Conservation (phyloP, 768 basidiomycete genomes). For the Russula ochroleuca region DNA sequence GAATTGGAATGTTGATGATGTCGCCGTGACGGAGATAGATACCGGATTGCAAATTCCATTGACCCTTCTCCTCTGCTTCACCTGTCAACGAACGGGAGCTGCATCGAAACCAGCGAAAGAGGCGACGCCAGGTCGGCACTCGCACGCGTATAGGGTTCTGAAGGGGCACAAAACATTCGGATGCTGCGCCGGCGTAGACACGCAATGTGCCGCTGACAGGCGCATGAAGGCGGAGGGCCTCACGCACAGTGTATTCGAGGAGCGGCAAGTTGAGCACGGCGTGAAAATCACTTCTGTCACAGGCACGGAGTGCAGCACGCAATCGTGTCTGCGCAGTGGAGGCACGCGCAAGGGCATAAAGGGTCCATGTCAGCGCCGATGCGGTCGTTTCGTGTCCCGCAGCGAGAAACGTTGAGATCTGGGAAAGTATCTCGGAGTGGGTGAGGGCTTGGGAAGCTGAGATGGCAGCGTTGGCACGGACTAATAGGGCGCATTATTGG, state of each 20-base stretch:
- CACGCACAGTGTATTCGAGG: conserved; percentile 59
- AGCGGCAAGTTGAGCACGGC: conserved; percentile 41
- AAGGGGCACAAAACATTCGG: conserved; percentile 52
- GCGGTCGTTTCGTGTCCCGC: conserved; percentile 64
- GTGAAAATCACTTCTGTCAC: conserved; percentile 27
- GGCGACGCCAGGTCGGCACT: conserved; percentile 13
- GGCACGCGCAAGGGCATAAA: conserved; percentile 51
- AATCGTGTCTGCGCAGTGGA: conserved; percentile 46
- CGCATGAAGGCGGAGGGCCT: conserved; percentile 51
- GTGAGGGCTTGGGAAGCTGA: conserved; percentile 48
- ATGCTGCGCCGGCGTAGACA: conserved; percentile 39
- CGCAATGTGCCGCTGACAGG: conserved; percentile 61
- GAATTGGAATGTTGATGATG: conserved; percentile 55
- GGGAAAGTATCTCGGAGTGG: conserved; percentile 54
- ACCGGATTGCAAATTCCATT: conserved; percentile 9
- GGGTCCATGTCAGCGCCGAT: conserved; percentile 56
- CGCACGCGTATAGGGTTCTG: conserved; percentile 25
- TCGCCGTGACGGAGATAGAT: conserved; percentile 40
- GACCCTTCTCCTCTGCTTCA: neutral
- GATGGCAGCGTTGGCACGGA: conserved; percentile 54
- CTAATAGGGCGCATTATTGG: conserved; percentile 33
- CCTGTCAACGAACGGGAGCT: neutral
- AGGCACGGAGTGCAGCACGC: conserved; percentile 40
- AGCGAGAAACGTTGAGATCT: conserved; percentile 60
- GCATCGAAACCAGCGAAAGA: conserved; percentile 1